Conservation (phyloP, 129 eudicot species). For the Flaveria sonorensis region DNA sequence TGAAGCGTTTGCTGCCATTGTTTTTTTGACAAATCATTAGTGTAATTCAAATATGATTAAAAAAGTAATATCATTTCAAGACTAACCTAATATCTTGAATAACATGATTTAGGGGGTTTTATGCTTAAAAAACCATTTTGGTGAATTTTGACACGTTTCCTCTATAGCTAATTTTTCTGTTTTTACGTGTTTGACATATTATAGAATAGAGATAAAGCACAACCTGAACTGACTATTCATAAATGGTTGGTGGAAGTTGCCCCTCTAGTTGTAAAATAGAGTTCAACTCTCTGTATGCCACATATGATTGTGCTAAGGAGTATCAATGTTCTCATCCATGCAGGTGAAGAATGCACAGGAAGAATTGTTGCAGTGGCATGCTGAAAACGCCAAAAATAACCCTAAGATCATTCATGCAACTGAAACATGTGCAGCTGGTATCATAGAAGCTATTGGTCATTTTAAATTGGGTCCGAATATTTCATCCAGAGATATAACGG, state of each 20-base stretch:
- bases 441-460: conserved; percentile 93
- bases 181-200: conserved; percentile 1
- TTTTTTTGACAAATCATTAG: neutral
- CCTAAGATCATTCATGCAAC: conserved; percentile 85
- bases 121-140: neutral
- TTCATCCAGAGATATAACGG: conserved; percentile 70
- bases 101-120: neutral
- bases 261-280: conserved; percentile 19
- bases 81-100: neutral
- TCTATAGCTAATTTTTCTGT: neutral
- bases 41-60: conserved; percentile 12
- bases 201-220: neutral
- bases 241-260: neutral
- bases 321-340: conserved; percentile 8
- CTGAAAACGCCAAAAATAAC: conserved; percentile 81
- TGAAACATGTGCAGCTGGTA: conserved; percentile 94
- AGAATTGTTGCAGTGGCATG: conserved; percentile 94
- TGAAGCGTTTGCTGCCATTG: neutral
- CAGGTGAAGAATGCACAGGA: conserved; percentile 98
- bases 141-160: neutral
- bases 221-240: neutral
- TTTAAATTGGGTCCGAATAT: conserved; percentile 73
- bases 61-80: neutral
- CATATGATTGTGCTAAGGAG: neutral
- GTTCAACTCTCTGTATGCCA: conserved; percentile 5